These are phyloP conservation scores for Boletus pseudopeckii DNA, from an alignment of 768 basidiomycete genomes.

Conservation along the genomic window DNA sequence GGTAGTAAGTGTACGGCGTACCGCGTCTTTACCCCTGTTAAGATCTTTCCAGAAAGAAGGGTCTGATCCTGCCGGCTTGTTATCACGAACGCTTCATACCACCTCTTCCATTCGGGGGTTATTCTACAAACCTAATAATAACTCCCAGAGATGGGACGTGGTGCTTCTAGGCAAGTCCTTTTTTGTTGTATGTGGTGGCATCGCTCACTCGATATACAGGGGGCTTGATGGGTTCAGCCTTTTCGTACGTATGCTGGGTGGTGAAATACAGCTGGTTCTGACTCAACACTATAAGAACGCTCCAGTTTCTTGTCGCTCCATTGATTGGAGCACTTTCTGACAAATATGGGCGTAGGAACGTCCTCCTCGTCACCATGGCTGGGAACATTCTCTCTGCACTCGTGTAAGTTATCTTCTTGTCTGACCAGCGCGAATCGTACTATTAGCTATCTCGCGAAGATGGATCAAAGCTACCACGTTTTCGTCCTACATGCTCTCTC, in stretches of 20 bases:
- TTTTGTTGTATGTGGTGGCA: not conserved
- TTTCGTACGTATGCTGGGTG: conserved; percentile 62
- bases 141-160: conserved; percentile 86
- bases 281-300: conserved; percentile 47
- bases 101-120: conserved; percentile 66
- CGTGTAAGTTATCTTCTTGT: conserved; percentile 48
- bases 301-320: conserved; percentile 84
- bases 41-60: conserved; percentile 57
- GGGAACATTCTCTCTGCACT: conserved; percentile 91
- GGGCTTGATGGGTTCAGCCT: conserved; percentile 90
- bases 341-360: conserved; percentile 79
- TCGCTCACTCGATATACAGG: conserved; percentile 38
- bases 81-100: conserved; percentile 64
- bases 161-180: conserved; percentile 75
- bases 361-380: conserved; percentile 84
- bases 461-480: conserved; percentile 92
- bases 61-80: conserved; percentile 63
- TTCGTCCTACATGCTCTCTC: conserved; percentile 83
- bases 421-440: not conserved
- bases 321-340: conserved; percentile 83
- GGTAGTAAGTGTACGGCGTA: conserved; percentile 41
- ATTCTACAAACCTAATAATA: conserved; percentile 55
- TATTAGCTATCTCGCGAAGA: conserved; percentile 36
- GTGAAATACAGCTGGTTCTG: conserved; percentile 34
- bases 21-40: not conserved